These are phyloP conservation scores for Fusarium sp. DNA, from an alignment of 2,329 filamentous ascomycete genomes.

Conservation along the genomic window DNA sequence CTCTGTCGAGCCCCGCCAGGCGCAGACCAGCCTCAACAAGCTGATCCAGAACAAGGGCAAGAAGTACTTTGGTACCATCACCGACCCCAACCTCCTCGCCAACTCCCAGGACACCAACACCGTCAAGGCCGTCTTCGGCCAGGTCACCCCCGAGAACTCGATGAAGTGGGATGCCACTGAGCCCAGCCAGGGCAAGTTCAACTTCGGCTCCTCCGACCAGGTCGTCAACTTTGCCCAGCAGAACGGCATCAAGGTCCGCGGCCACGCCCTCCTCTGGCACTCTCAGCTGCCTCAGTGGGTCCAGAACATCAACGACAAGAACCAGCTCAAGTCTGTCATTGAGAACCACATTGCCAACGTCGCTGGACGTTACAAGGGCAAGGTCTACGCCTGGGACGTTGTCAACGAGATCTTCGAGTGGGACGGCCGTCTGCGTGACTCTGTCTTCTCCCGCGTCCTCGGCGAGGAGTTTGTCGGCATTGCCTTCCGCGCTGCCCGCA, in stretches of 20 bases:
- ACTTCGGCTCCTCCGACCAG: constrained; percentile 69
- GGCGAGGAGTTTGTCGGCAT: constrained; percentile 78
- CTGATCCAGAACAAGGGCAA: constrained; percentile 69
- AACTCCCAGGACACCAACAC: constrained; percentile 55
- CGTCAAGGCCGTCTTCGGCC: constrained; percentile 73
- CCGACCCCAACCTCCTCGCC: constrained; percentile 67
- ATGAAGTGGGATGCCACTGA: constrained; percentile 74
- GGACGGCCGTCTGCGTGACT: constrained; percentile 69
- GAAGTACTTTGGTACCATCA: constrained; percentile 72
- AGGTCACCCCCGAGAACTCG: constrained; percentile 76
- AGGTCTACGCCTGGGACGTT: constrained; percentile 67
- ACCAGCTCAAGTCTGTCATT: constrained; percentile 67
- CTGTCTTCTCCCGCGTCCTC: constrained; percentile 76
- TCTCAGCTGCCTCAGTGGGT: constrained; percentile 73
- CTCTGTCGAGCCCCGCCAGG: constrained; percentile 25
- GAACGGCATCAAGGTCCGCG: constrained; percentile 69
- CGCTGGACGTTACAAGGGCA: constrained; percentile 71
- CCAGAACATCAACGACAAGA: constrained; percentile 64
- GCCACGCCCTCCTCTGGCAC: constrained; percentile 77
- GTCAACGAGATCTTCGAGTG: constrained; percentile 76
- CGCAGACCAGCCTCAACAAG: constrained; percentile 19
- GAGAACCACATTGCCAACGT: constrained; percentile 71
- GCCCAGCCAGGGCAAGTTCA: constrained; percentile 63
- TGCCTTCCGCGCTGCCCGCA: constrained; percentile 76
- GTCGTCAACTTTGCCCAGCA: constrained; percentile 69